phyloP scores from a whole-genome alignment of 169 alveolate genomes.

The Plasmodium inui region DNA sequence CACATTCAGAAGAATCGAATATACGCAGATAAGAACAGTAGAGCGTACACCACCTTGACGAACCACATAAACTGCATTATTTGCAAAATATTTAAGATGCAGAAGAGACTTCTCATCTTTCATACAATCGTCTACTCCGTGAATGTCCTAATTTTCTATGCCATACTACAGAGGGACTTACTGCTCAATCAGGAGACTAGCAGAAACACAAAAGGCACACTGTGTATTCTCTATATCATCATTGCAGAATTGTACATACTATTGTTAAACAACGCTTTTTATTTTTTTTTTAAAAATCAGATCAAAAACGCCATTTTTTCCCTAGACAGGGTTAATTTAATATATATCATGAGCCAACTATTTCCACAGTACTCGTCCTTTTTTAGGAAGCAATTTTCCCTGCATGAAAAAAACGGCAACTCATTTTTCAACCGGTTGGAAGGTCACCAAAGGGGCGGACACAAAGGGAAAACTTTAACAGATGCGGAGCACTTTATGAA shows the following conservation, averaged over 20 bases:
- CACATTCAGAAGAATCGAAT: background rate
- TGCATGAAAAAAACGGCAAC: background rate
- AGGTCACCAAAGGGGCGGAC: background rate
- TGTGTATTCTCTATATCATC: constrained; percentile 22
- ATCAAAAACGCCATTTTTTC: constrained; percentile 9
- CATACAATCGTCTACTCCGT: constrained; percentile 31
- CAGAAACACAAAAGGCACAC: constrained; percentile 2
- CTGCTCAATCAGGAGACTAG: background rate
- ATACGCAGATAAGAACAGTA: constrained; percentile 3
- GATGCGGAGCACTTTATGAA: background rate
- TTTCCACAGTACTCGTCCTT: constrained; percentile 37
- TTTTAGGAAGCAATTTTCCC: constrained; percentile 10
- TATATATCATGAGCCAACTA: constrained; percentile 14
- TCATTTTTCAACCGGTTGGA: background rate
- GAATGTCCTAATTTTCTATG: constrained; percentile 21
- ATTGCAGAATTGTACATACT: constrained; percentile 40
- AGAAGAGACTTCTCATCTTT: constrained; percentile 16
- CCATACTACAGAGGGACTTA: constrained; percentile 1
- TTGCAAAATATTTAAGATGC: constrained; percentile 5
- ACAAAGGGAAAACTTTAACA: background rate
- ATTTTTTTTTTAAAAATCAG: constrained; percentile 11
- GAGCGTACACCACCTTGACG: constrained; percentile 14
- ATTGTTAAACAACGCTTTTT: constrained; percentile 26
- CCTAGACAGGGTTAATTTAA: constrained; percentile 49
- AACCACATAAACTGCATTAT: constrained; percentile 21